Base-by-base conservation (phyloP, 768 basidiomycete species). In the Erythrobasidium yunnanense region DNA sequence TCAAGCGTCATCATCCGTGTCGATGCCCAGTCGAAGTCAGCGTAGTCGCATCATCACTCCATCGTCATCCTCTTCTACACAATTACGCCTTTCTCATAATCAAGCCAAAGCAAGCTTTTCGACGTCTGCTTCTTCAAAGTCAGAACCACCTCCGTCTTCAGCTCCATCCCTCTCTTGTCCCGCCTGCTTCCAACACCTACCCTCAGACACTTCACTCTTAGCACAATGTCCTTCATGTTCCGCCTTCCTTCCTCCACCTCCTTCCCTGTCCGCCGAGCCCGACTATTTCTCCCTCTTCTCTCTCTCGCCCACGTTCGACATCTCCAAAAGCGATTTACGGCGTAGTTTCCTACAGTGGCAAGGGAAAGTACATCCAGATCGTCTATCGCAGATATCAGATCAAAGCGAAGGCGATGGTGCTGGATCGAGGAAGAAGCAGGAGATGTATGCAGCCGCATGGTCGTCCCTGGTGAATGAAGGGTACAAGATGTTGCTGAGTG, bases 401-500 rank as follows among this genome's bases (percentile, higher is more conserved):
- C n/a, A n/a, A n/a, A n/a, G n/a, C n/a, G n/a, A n/a, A n/a, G n/a
- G n/a, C n/a, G n/a, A n/a, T n/a, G n/a, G n/a, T n/a, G n/a, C n/a
- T n/a, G n/a, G n/a, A n/a, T n/a, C n/a, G n/a, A 46, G 60, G 47
- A 75, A 76, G 2, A 74, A 74, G 49, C 56, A 65, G 13, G 71
- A 71, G 34, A 52, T 63, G 4, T 69, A 75, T 38, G 77, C 77
- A 0, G 71, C 73, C 45, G 70, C 71, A 23, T 72, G 77, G 67
- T 76, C 75, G 46, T 73, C 74, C n/a, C 72, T 90, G 87, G 77
- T 96, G 83, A 65, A 96, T 82, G 56, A 91, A 79, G 70, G 91
- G 84, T 97, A 74, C 49, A 70, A 70, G 52, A 71, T 68, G 18
- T 57, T 75, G 33, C 65, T 68, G 23, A 74, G 76, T 66, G 74